A percentile compares a stretch with the other conserved stretches of the same genome.
Conservation (phyloP, 1,284 basidiomycete genomes). For the Polyporus tsugae region DNA sequence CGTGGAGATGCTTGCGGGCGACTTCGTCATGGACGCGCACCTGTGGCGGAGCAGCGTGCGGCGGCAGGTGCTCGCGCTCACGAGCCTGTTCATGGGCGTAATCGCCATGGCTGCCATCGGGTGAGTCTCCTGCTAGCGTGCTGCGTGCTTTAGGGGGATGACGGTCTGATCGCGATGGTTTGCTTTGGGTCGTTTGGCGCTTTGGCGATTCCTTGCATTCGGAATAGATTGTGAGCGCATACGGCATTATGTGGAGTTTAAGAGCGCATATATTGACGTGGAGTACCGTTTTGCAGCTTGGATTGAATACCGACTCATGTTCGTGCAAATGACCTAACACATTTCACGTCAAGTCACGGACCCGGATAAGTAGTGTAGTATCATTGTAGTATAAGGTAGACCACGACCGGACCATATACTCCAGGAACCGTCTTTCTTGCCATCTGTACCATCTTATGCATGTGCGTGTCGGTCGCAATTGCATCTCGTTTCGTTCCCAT, state of each 20-base stretch:
- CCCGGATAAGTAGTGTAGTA: neutral
- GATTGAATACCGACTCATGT: neutral
- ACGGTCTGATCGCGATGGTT: neutral
- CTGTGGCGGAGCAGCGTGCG: conserved; percentile 50
- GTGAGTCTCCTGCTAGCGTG: conserved; percentile 29
- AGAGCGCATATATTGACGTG: neutral
- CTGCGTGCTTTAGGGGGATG: neutral
- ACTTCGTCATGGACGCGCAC: conserved; percentile 74
- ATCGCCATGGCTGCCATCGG: conserved; percentile 63
- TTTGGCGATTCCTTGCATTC: neutral
- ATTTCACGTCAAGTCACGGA: neutral
- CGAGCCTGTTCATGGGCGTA: conserved; percentile 63
- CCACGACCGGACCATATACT: neutral
- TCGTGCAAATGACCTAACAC: neutral
- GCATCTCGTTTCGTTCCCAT: neutral
- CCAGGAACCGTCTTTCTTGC: neutral
- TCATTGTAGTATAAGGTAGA: conserved; percentile 6
- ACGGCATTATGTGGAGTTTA: neutral
- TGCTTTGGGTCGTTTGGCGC: neutral
- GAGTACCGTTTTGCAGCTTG: neutral
- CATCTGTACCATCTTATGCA: neutral
- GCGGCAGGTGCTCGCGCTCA: conserved; percentile 61
- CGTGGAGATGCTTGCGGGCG: conserved; percentile 83
- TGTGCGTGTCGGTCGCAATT: too few species aligned
- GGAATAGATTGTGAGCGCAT: neutral